These are phyloP conservation scores for Penicillium alfredii DNA, from an alignment of 495 filamentous ascomycete genomes.

Conservation along the genomic window DNA sequence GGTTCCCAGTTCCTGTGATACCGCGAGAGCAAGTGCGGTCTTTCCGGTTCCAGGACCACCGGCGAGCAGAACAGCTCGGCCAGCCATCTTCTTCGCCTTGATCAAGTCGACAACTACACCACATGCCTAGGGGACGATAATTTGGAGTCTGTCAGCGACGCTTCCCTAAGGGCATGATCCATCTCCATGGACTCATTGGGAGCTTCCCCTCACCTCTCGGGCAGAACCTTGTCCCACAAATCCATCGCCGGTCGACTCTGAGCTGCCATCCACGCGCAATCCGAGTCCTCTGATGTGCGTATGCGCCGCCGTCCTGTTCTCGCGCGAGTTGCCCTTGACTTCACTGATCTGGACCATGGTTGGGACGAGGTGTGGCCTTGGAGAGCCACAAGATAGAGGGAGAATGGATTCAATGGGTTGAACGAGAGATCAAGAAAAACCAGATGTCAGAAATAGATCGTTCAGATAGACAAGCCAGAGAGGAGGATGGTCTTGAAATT, in stretches of 20 bases:
- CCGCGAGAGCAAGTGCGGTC: slow-evolving; percentile 88
- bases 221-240: slow-evolving; percentile 87
- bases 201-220: slow-evolving; percentile 58
- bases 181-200: slow-evolving; percentile 1
- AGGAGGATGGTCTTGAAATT: slow-evolving; percentile 24
- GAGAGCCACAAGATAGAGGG: slow-evolving; percentile 13
- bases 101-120: slow-evolving; percentile 94
- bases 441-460: no score
- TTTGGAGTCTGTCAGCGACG: no score
- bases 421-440: neutral
- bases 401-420: slow-evolving; percentile 3
- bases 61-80: slow-evolving; percentile 84
- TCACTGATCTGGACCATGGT: slow-evolving; percentile 92
- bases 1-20: slow-evolving; percentile 90
- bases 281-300: slow-evolving; percentile 96
- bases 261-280: slow-evolving; percentile 71
- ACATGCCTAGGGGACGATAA: no score
- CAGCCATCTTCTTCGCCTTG: slow-evolving; percentile 92
- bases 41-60: slow-evolving; percentile 94
- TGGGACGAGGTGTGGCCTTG: slow-evolving; percentile 22
- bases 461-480: slow-evolving; percentile 8
- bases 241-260: slow-evolving; percentile 67
- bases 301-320: slow-evolving; percentile 91
- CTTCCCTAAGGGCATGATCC: neutral
- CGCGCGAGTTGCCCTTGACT: slow-evolving; percentile 90